Evolutionary conservation across 2,329 filamentous ascomycete species (phyloP), one percentile per base, ranked within the genome.

Genomic region (Xylariaceae sp.): DNA sequence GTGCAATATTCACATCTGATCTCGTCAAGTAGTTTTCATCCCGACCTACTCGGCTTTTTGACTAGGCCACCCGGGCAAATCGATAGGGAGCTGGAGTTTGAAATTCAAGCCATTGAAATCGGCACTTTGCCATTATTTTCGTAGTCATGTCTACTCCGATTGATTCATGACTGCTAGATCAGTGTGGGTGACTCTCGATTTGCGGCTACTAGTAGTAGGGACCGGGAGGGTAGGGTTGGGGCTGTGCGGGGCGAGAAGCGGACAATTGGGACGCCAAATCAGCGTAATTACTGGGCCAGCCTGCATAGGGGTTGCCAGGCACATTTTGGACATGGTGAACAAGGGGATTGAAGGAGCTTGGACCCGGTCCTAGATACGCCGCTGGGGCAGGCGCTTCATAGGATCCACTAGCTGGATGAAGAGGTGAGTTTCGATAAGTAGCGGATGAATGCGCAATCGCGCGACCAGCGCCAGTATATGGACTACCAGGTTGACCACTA

Each of bases 361-460:
- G 57, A 2, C 62, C 62, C 8, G 62, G 60, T 4, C 54, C 53
- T 52, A 65, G 63, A 53, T 71, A 73, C 3, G 62, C 59, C 3
- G 70, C 65, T 3, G 70, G 68, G 34, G 72, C 68, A 4, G 73
- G 72, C 4, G 29, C 1, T 53, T 77, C 75, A 39, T 74, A 74
- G 3, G 70, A 71, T 32, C 72, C 72, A 31, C 70, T 73, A 4
- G 73, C 78, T 2, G 78, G 75, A 9, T 79, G 74, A 51, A 80
- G 69, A 3, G 78, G 76, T 1, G 77, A 79, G 64, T 76, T 80
- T 53, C 78, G 73, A 66, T 81, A 81, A 1, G 72, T 72, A 5
- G 70, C 70, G 40, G 72, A 64, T 32, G 70, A 67, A 45, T 73
- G 70, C 26, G 70, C 65, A 32, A 76, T 61, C 29, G 74, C 72